phyloP scores from a whole-genome alignment of 768 basidiomycete species.

The Lepiota venenata region DNA sequence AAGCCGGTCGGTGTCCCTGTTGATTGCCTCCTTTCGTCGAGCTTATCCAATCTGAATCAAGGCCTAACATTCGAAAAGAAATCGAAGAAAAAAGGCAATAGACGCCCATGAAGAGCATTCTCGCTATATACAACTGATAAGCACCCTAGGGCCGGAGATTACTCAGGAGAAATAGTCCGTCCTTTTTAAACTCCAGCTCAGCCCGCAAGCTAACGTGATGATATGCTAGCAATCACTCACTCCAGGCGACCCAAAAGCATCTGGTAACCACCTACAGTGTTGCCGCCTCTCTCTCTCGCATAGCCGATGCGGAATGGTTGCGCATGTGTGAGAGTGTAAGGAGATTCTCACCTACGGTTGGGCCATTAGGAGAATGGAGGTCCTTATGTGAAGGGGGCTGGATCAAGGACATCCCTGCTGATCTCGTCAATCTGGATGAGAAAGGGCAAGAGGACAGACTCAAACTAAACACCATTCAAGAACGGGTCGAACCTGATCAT shows the following conservation, averaged over 20 bases:
- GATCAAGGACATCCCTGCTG: constrained; percentile 47
- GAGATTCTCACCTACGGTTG: constrained; percentile 61
- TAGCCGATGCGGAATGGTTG: constrained; percentile 81
- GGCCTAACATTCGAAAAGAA: constrained; percentile 79
- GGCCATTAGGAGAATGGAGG: constrained; percentile 69
- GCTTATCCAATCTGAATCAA: constrained; percentile 22
- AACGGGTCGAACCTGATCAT: constrained; percentile 1
- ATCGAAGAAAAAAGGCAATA: constrained; percentile 63
- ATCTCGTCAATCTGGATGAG: constrained; percentile 33
- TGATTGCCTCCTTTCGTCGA: neutral
- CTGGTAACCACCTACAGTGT: constrained; percentile 53
- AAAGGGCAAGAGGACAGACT: constrained; percentile 7
- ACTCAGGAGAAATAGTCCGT: constrained; percentile 78
- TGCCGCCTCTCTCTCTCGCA: constrained; percentile 60
- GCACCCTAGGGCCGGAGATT: constrained; percentile 70
- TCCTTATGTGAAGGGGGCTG: constrained; percentile 76
- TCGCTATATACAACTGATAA: constrained; percentile 73
- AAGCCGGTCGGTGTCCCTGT: constrained; percentile 49
- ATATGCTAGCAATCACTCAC: constrained; percentile 58
- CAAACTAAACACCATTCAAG: constrained; percentile 10
- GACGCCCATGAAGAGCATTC: constrained; percentile 74
- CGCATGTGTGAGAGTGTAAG: constrained; percentile 71
- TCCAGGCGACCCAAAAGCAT: constrained; percentile 61
- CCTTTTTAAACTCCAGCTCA: neutral
- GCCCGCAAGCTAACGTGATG: neutral